Evolutionary conservation across 768 basidiomycete genomes (phyloP).

Genomic region (Kwoniella pini): DNA sequence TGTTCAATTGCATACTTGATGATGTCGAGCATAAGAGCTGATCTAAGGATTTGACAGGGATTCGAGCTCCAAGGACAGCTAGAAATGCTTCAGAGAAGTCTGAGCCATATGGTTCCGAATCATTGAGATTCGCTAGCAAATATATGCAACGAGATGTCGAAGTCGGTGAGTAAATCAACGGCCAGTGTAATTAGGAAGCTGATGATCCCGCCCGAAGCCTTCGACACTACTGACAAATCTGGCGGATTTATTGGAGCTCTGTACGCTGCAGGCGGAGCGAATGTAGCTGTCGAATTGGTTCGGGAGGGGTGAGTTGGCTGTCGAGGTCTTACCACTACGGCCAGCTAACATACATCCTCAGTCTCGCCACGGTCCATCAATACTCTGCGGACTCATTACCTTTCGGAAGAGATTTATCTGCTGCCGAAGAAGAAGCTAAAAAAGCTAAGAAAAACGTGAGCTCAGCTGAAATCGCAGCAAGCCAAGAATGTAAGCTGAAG

Average conservation of each 20-base stretch:
- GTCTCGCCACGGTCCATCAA: slow-evolving; percentile 76
- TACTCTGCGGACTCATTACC: slow-evolving; percentile 81
- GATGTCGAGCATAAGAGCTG: background rate
- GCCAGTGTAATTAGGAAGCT: too few species aligned
- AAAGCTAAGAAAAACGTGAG: slow-evolving; percentile 72
- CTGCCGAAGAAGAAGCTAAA: slow-evolving; percentile 89
- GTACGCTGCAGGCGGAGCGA: slow-evolving; percentile 74
- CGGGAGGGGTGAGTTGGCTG: slow-evolving; percentile 64
- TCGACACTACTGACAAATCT: slow-evolving; percentile 86
- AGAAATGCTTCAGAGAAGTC: slow-evolving; percentile 75
- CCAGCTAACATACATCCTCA: slow-evolving; percentile 7
- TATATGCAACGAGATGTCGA: slow-evolving; percentile 96
- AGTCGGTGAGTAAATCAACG: slow-evolving; percentile 58
- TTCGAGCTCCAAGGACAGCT: slow-evolving; percentile 84
- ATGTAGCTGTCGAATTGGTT: slow-evolving; percentile 78
- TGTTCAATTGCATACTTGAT: slow-evolving; percentile 8
- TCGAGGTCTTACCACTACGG: background rate
- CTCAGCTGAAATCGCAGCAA: slow-evolving; percentile 14
- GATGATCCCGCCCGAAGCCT: slow-evolving; percentile 55
- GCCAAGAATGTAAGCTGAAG: background rate
- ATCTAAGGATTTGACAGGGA: slow-evolving; percentile 60
- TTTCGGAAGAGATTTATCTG: slow-evolving; percentile 75
- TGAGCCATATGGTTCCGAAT: slow-evolving; percentile 84
- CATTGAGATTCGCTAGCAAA: slow-evolving; percentile 73
- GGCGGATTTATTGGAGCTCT: slow-evolving; percentile 93